Evolutionary conservation across 352 stramenopile species (phyloP).

Genomic region (Phytophthora ohioensis): DNA sequence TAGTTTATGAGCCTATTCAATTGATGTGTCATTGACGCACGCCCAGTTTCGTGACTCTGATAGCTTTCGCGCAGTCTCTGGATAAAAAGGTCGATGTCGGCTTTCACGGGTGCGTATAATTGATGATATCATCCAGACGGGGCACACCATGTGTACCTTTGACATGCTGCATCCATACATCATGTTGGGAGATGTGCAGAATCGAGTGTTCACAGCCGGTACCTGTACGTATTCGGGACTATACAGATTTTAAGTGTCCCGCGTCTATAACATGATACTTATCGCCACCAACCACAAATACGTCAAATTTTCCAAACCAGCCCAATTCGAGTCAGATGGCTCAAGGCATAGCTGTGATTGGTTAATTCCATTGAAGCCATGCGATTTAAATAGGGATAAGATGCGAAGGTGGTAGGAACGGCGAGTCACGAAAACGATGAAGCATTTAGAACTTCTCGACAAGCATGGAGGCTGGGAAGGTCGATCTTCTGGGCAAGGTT

Average conservation of each 20-base stretch:
- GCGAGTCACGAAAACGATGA: neutral
- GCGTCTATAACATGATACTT: neutral
- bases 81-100: neutral
- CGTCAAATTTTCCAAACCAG: neutral
- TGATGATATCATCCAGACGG: neutral
- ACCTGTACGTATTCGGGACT: neutral
- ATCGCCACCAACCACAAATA: neutral
- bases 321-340: neutral
- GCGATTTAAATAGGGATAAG: neutral
- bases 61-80: neutral
- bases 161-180: neutral
- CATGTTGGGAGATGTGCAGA: neutral
- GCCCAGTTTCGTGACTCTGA: neutral
- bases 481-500: neutral
- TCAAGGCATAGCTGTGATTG: neutral
- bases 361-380: neutral
- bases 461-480: slow-evolving; percentile 4
- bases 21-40: neutral
- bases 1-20: neutral
- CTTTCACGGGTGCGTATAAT: neutral
- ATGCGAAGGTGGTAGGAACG: neutral
- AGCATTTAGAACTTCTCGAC: neutral
- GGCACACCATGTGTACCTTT: neutral
- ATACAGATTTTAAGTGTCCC: neutral
- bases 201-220: neutral